Evolutionary conservation across 345 rosid species (phyloP).

Genomic region (Combretum micranthum): DNA sequence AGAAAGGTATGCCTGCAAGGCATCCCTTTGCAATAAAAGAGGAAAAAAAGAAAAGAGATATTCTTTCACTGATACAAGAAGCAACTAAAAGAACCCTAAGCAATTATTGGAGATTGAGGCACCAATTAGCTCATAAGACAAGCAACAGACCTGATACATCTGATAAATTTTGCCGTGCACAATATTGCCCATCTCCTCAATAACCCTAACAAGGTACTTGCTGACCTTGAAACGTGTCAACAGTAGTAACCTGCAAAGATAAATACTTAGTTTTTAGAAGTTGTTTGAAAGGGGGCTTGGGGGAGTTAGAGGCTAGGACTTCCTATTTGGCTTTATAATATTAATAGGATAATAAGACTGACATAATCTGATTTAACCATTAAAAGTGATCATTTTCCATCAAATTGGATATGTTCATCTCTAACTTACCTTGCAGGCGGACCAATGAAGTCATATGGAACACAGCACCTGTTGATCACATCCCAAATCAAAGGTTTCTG

Average conservation of each 20-base stretch:
- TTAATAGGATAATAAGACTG: no score
- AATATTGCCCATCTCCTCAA: constrained; percentile 72
- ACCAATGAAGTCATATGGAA: constrained; percentile 79
- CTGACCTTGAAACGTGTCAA: constrained; percentile 99
- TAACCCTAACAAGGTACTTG: constrained; percentile 56
- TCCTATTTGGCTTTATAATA: not conserved
- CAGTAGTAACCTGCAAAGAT: constrained; percentile 70
- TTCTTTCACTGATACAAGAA: not conserved
- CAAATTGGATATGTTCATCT: no score
- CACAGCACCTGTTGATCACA: constrained; percentile 84
- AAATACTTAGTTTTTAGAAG: not conserved
- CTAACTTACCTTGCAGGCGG: constrained; percentile 98
- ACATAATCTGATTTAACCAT: no score
- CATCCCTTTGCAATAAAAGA: no score
- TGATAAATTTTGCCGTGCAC: constrained; percentile 47
- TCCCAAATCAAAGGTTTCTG: constrained; percentile 98
- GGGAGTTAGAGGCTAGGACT: no score
- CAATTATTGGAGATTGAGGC: not conserved
- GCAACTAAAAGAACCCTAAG: not conserved
- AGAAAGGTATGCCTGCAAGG: no score
- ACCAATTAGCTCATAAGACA: constrained; percentile 1
- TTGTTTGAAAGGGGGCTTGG: not conserved
- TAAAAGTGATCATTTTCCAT: no score
- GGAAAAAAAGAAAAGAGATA: not conserved
- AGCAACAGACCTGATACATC: constrained; percentile 52